Percentiles rank a stretch among this genome's conserved stretches.
Evolutionary conservation across 257 asterid genomes (phyloP).

Genomic region (Paulownia fortunei): DNA sequence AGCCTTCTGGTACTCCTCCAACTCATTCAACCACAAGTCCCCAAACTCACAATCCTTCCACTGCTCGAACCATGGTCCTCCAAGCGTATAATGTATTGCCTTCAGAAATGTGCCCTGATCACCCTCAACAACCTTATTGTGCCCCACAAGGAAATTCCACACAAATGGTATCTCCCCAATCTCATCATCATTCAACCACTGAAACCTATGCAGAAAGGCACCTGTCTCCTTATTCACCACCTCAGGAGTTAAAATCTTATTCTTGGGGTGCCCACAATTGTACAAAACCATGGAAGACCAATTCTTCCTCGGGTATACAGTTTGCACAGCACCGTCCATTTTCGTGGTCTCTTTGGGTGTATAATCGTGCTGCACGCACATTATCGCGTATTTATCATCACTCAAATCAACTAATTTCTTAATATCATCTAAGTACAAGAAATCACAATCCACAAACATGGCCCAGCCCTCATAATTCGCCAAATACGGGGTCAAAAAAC

Average conservation of each 20-base stretch:
- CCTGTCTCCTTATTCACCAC: conserved; percentile 81
- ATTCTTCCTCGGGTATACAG: conserved; percentile 85
- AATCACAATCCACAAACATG: conserved; percentile 92
- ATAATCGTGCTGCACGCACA: conserved; percentile 92
- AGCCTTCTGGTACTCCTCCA: conserved; percentile 61
- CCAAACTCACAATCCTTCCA: conserved; percentile 94
- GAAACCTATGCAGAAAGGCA: conserved; percentile 85
- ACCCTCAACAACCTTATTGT: conserved; percentile 68
- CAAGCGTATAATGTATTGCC: conserved; percentile 84
- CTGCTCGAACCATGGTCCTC: conserved; percentile 96
- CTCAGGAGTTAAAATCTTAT: conserved; percentile 64
- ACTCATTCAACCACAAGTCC: conserved; percentile 79
- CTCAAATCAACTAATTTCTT: conserved; percentile 61
- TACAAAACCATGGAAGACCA: conserved; percentile 97
- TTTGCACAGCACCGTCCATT: conserved; percentile 91
- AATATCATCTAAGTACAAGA: conserved; percentile 71
- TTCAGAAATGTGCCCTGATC: conserved; percentile 63
- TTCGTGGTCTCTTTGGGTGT: conserved; percentile 86
- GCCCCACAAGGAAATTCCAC: conserved; percentile 90
- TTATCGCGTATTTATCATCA: conserved; percentile 73
- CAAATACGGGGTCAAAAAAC: conserved; percentile 73
- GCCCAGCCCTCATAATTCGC: conserved; percentile 84
- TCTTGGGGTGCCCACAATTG: conserved; percentile 80
- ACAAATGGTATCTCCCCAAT: conserved; percentile 86
- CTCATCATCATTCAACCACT: conserved; percentile 76